Conservation (phyloP, 768 basidiomycete genomes). For the Naganishia randhawae region DNA sequence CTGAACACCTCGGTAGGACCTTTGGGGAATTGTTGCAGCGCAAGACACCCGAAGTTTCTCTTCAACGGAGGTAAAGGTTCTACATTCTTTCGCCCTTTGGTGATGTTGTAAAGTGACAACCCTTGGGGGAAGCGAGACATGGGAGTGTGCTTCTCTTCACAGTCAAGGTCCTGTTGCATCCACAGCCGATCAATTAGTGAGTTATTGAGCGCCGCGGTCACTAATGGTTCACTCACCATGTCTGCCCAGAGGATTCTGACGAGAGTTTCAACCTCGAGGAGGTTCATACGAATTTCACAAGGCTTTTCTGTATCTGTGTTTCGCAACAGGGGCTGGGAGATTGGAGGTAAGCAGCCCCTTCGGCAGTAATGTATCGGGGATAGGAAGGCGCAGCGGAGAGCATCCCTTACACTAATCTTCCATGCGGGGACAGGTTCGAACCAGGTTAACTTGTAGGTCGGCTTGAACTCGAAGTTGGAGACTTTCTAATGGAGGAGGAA, state of each 20-base stretch:
- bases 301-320: too few relatives aligned
- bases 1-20: not conserved
- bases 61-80: not conserved
- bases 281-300: too few relatives aligned
- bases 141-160: too few relatives aligned
- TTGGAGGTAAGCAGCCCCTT: too few relatives aligned
- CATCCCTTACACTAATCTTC: not conserved
- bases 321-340: too few relatives aligned
- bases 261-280: too few relatives aligned
- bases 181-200: too few relatives aligned
- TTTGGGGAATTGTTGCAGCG: not conserved
- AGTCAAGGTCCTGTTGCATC: too few relatives aligned
- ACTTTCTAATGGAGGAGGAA: not conserved
- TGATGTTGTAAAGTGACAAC: not conserved
- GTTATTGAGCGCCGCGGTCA: too few relatives aligned
- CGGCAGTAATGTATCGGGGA: not conserved
- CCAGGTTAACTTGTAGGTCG: not conserved
- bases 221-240: too few relatives aligned
- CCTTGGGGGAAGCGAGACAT: not conserved
- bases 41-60: not conserved
- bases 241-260: too few relatives aligned
- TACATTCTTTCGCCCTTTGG: too few relatives aligned
- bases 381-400: not conserved
- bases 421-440: not conserved
- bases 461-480: not conserved